Conservation (phyloP, 2,329 filamentous ascomycete genomes). For the Ustulina deusta region DNA sequence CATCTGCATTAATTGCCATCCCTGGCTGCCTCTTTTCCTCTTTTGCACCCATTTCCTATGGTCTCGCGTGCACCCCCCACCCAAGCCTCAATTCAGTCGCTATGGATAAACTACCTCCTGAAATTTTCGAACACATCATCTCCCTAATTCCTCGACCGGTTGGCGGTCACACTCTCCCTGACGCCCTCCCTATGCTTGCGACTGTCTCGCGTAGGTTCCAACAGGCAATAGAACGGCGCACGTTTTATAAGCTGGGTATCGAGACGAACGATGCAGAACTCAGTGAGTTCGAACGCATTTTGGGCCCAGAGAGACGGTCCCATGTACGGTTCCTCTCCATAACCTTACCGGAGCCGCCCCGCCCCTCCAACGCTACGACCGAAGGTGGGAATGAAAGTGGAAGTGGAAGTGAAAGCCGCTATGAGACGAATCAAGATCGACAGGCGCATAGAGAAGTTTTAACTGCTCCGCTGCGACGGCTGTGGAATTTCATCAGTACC, state of each 20-base stretch:
- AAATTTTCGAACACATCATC: conserved; percentile 14
- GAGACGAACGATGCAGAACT: background rate
- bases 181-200: background rate
- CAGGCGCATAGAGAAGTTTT: background rate
- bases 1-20: no score
- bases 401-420: no score
- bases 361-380: background rate
- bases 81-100: background rate
- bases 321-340: background rate
- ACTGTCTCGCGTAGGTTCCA: conserved; percentile 19
- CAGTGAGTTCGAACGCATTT: background rate
- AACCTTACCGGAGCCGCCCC: background rate
- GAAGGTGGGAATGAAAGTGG: background rate
- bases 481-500: conserved; percentile 3
- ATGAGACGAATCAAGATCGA: conserved; percentile 6
- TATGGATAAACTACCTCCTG: conserved; percentile 14
- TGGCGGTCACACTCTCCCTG: background rate
- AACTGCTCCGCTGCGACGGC: conserved; percentile 1
- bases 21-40: background rate
- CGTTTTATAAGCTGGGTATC: background rate
- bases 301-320: background rate
- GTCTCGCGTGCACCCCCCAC: background rate
- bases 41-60: background rate
- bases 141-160: background rate
- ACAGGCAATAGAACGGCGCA: conserved; percentile 12